These are phyloP conservation scores for Fusarium musae DNA, from an alignment of 2,329 filamentous ascomycete species.

Conservation along the genomic window DNA sequence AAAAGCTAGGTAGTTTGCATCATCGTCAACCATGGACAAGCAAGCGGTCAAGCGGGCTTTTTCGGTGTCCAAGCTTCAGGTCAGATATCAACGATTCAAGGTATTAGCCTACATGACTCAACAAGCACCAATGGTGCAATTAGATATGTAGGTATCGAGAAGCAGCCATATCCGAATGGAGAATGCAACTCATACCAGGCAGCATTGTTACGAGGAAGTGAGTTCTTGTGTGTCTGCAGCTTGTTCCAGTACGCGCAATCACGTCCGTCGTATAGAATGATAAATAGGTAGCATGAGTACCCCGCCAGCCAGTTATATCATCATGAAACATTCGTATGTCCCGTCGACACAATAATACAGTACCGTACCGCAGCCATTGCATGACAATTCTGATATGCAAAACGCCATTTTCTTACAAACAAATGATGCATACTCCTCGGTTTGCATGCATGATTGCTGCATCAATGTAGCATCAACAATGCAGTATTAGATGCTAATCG, in stretches of 20 bases:
- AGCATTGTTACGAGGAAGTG: background rate
- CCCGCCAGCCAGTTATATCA: slow-evolving; percentile 30
- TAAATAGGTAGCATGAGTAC: background rate
- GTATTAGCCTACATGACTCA: slow-evolving; percentile 32
- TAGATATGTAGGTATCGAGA: slow-evolving; percentile 2
- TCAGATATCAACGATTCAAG: slow-evolving; percentile 13
- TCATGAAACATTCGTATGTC: slow-evolving; percentile 14
- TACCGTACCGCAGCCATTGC: slow-evolving; percentile 5
- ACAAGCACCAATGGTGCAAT: slow-evolving; percentile 11
- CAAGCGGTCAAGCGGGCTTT: slow-evolving; percentile 12
- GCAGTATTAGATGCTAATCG: slow-evolving; percentile 24
- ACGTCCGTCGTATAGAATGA: slow-evolving; percentile 4
- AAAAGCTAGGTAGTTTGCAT: background rate
- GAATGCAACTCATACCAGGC: slow-evolving; percentile 10
- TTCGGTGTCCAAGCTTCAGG: background rate
- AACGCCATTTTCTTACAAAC: slow-evolving; percentile 23
- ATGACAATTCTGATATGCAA: slow-evolving; percentile 29
- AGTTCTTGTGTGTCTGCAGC: slow-evolving; percentile 4
- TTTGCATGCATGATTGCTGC: slow-evolving; percentile 27
- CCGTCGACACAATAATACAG: slow-evolving; percentile 2
- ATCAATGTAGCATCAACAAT: slow-evolving; percentile 19
- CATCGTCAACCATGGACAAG: background rate
- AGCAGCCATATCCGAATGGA: slow-evolving; percentile 8
- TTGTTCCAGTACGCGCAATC: slow-evolving; percentile 8
- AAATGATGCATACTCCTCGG: slow-evolving; percentile 22